phyloP scores from a whole-genome alignment of 495 filamentous ascomycete genomes.

The Cryomyces antarcticus region DNA sequence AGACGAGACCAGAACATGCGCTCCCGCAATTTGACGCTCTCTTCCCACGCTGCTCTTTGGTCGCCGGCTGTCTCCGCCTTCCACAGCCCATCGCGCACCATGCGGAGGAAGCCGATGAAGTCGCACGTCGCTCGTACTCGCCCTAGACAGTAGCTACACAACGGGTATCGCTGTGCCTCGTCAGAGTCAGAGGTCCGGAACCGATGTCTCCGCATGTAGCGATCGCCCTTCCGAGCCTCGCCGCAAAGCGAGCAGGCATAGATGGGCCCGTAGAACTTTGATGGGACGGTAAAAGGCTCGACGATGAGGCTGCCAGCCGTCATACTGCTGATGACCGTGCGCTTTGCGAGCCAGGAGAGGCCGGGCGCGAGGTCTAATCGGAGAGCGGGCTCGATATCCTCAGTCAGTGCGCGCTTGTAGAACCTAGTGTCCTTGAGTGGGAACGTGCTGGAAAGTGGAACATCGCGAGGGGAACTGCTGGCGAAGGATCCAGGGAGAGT shows the following conservation, averaged over 20 bases:
- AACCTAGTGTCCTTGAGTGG: slow-evolving; percentile 78
- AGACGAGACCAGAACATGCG: slow-evolving; percentile 92
- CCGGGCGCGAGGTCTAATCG: slow-evolving; percentile 76
- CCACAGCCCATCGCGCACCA: slow-evolving; percentile 79
- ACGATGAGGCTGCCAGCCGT: slow-evolving; percentile 75
- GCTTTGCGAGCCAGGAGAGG: slow-evolving; percentile 77
- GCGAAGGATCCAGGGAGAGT: slow-evolving; percentile 1
- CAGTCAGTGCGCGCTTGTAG: slow-evolving; percentile 68
- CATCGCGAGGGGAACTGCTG: slow-evolving; percentile 2
- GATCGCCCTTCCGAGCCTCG: slow-evolving; percentile 47
- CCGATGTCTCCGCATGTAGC: slow-evolving; percentile 60
- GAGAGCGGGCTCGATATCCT: slow-evolving; percentile 89
- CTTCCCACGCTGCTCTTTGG: slow-evolving; percentile 76
- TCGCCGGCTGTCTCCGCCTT: slow-evolving; percentile 57
- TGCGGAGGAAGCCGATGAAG: slow-evolving; percentile 72
- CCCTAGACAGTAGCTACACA: slow-evolving; percentile 70
- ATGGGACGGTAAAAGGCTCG: slow-evolving; percentile 52
- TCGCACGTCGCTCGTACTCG: slow-evolving; percentile 79
- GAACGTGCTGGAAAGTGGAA: slow-evolving; percentile 16
- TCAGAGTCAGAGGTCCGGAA: slow-evolving; percentile 76
- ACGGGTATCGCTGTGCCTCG: slow-evolving; percentile 66
- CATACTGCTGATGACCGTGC: slow-evolving; percentile 63
- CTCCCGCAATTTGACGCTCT: slow-evolving; percentile 70
- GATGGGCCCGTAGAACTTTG: slow-evolving; percentile 28
- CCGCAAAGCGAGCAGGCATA: slow-evolving; percentile 79